Evolutionary conservation across 2,329 filamentous ascomycete genomes (phyloP).

Genomic region (Thielaviopsis punctulata): DNA sequence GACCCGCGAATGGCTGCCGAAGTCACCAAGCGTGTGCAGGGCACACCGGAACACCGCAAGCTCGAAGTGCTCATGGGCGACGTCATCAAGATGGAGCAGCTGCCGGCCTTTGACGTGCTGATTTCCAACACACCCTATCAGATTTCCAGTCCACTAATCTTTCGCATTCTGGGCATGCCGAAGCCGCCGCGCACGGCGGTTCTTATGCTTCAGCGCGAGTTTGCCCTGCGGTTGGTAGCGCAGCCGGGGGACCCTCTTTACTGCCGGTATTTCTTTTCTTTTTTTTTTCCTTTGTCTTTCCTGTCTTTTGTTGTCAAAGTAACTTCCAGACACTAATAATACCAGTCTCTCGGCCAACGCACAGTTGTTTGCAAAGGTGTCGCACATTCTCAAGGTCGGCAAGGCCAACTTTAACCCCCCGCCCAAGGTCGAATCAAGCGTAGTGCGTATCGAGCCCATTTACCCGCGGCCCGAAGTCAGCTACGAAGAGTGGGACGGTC

Average conservation of each 20-base stretch:
- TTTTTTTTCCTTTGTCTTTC: neutral
- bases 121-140: conserved; percentile 54
- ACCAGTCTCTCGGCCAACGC: conserved; percentile 63
- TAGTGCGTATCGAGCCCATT: conserved; percentile 81
- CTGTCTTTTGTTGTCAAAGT: neutral
- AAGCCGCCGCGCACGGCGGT: conserved; percentile 71
- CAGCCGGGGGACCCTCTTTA: conserved; percentile 79
- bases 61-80: conserved; percentile 82
- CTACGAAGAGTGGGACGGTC: conserved; percentile 89
- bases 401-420: conserved; percentile 94
- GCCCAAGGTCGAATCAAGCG: conserved; percentile 78
- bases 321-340: neutral
- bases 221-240: conserved; percentile 77
- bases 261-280: conserved; percentile 32
- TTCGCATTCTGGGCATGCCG: conserved; percentile 67
- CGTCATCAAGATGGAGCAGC: conserved; percentile 67
- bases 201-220: conserved; percentile 95
- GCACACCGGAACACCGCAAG: conserved; percentile 65
- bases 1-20: conserved; percentile 95
- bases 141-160: conserved; percentile 84
- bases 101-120: conserved; percentile 64
- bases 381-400: conserved; percentile 79
- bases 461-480: conserved; percentile 63
- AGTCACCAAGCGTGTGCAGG: conserved; percentile 83
- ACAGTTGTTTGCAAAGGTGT: conserved; percentile 60